These are phyloP conservation scores for Trichoderma lentiforme DNA, from an alignment of 2,329 filamentous ascomycete genomes.

Conservation along the genomic window DNA sequence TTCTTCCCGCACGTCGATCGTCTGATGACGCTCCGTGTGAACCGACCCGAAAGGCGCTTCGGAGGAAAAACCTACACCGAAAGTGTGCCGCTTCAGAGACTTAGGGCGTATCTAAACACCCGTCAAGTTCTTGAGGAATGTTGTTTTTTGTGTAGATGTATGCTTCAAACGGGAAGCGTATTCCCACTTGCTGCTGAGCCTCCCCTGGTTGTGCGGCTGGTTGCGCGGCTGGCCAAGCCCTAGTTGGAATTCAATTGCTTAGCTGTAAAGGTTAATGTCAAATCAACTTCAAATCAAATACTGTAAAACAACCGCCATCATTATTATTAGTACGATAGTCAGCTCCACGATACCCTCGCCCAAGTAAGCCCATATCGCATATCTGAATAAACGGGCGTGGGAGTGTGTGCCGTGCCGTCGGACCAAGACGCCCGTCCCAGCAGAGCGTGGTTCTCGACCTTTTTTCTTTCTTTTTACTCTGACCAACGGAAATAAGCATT, in stretches of 20 bases:
- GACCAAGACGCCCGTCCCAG: conserved; percentile 1
- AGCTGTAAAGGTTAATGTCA: not conserved
- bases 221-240: not conserved
- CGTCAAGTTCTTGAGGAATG: not conserved
- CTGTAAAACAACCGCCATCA: not conserved
- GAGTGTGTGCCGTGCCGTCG: conserved; percentile 3
- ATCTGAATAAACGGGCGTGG: not conserved
- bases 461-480: not conserved
- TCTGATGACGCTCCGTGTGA: not conserved
- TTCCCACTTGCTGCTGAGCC: not conserved
- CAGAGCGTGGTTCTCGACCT: not conserved
- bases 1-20: not conserved
- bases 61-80: not conserved
- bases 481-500: not conserved
- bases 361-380: not conserved
- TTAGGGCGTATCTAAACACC: not conserved
- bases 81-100: not conserved
- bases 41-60: not conserved
- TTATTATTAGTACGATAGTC: no score
- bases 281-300: not conserved
- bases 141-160: not conserved
- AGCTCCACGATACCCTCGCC: not conserved
- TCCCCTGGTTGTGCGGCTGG: not conserved
- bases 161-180: not conserved
- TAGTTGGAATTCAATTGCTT: not conserved